Base-by-base conservation (phyloP, 2,329 filamentous ascomycete species). In the Scedosporium apiospermum region DNA sequence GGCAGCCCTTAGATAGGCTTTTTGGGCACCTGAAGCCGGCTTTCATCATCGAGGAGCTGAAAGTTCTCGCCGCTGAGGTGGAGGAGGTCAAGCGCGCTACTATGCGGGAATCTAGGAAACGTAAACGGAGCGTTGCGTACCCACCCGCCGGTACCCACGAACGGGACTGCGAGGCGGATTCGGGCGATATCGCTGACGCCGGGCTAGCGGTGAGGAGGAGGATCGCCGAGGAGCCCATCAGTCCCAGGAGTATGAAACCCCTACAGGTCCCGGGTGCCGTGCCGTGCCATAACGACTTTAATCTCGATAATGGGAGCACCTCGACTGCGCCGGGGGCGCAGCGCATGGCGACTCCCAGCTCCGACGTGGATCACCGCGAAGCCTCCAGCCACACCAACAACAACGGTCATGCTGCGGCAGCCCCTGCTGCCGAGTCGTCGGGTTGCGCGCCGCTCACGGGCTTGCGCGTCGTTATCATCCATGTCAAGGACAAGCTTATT, bases 11-110 rank as follows among this genome's bases (percentile, higher is more conserved):
- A 64, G 87, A 89, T 59, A 84, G 87, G 0, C 80, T 99, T 0
- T 99, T 92, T 67, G 95, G 95, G 0, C 95, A 99, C 69, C 78
- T 99, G 14, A 90, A 91, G 44, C 95, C 95, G 0, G 81, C 86
- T 0, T 95, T 91, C 71, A 76, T 99, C 12, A 85, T 93, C 26
- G 84, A 89, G 57, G 95, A 99, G 74, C 79, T 99, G 64, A 79
- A 80, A 41, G 81, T 77, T 0, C 80, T 99, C 2, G 93, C 91
- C 0, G 76, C 77, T 2, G 86, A 91, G 70, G 91, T 96, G 2
- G 76, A 80, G n/a, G 75, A 81, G 6, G 78, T 77, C 3, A 78
- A 79, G 55, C 71, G 67, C 30, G 62, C 67, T n/a, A 68, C 68
- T n/a, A 63, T 65, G 10, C 65, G 67, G 23, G 77, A 78, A 42